phyloP scores from a whole-genome alignment of 164 flowering plant species.

The Buxus sempervirens region DNA sequence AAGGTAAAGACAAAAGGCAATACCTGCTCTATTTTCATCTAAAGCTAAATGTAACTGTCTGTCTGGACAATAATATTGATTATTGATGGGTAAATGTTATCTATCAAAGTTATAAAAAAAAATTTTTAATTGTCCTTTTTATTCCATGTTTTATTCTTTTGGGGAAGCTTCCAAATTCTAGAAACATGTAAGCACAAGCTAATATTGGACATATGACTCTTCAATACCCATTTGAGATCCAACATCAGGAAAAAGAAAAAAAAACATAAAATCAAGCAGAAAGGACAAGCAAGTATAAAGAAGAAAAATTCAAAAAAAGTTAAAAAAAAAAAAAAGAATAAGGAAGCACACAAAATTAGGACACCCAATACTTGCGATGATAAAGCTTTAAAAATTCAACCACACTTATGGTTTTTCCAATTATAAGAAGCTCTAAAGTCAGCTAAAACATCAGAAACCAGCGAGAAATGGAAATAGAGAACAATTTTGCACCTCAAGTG shows the following conservation, averaged over 20 bases:
- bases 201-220: neutral
- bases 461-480: too few relatives aligned
- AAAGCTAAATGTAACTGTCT: neutral
- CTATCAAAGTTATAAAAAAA: too few relatives aligned
- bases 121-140: neutral
- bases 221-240: neutral
- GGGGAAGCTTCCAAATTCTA: neutral
- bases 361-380: too few relatives aligned
- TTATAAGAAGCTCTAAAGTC: neutral
- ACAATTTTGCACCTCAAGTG: neutral
- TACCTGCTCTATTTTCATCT: slow-evolving; percentile 9
- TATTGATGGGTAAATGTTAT: too few relatives aligned
- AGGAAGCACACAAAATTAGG: too few relatives aligned
- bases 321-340: neutral
- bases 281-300: neutral
- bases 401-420: neutral
- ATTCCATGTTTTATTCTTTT: neutral
- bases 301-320: too few relatives aligned
- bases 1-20: slow-evolving; percentile 7
- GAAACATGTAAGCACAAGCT: neutral
- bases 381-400: neutral
- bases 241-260: neutral
- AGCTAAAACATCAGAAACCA: neutral
- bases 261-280: slow-evolving; percentile 1
- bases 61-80: neutral